Evolutionary conservation across 202 grass and related monocot species (phyloP).

Genomic region (Carex sylvatica): DNA sequence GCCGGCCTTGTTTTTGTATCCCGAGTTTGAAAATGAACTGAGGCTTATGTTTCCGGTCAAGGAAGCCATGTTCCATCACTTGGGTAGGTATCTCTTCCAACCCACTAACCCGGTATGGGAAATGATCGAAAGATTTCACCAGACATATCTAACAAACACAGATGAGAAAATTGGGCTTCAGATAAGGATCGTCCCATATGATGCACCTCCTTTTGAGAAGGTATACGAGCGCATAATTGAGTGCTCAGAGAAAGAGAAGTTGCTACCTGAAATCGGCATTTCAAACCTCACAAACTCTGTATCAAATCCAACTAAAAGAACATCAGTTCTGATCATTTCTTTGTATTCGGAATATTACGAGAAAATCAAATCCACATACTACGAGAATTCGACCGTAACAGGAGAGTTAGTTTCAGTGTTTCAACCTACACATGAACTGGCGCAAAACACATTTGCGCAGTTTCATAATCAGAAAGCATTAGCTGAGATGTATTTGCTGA

Average conservation of each 20-base stretch:
- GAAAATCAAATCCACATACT: constrained; percentile 58
- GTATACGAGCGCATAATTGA: constrained; percentile 23
- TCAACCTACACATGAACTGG: constrained; percentile 67
- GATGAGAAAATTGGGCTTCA: constrained; percentile 38
- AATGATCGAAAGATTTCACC: constrained; percentile 37
- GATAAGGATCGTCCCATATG: constrained; percentile 10
- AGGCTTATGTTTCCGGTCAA: constrained; percentile 23
- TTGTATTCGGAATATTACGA: constrained; percentile 65
- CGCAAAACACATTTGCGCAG: constrained; percentile 28
- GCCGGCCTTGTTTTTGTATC: constrained; percentile 24
- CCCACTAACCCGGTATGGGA: constrained; percentile 66
- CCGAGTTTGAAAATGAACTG: constrained; percentile 26
- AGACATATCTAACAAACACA: constrained; percentile 43
- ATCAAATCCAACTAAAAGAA: constrained; percentile 24
- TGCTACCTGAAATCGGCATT: constrained; percentile 25
- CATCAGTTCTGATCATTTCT: constrained; percentile 48
- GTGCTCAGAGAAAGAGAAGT: constrained; percentile 23
- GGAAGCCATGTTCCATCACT: constrained; percentile 30
- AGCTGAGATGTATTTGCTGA: constrained; percentile 77
- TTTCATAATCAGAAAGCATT: constrained; percentile 55
- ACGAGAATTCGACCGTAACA: constrained; percentile 46
- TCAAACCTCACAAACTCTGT: background rate
- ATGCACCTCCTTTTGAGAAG: background rate
- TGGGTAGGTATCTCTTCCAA: constrained; percentile 66
- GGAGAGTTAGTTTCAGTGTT: constrained; percentile 56